phyloP scores from a whole-genome alignment of 441 rosid genomes.

The Capsella rubella region DNA sequence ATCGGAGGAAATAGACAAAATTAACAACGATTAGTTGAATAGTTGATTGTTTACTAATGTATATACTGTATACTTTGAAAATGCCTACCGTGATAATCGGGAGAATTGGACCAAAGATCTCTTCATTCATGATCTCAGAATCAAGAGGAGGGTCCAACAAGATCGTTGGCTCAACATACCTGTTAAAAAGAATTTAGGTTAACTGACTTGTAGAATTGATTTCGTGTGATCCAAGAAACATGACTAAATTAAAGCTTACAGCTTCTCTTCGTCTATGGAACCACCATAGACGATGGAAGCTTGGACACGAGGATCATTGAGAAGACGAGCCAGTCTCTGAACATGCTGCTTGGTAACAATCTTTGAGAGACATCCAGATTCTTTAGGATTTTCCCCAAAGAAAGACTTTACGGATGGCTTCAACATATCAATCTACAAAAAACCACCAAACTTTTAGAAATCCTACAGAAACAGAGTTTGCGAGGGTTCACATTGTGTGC shows the following conservation, averaged over 20 bases:
- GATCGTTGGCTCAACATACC: constrained; percentile 86
- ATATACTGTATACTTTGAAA: background rate
- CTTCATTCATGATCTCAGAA: constrained; percentile 83
- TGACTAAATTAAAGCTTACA: constrained; percentile 47
- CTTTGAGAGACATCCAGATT: constrained; percentile 58
- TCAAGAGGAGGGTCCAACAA: constrained; percentile 89
- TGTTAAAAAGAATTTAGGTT: constrained; percentile 41
- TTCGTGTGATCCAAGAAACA: constrained; percentile 24
- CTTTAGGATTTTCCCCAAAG: constrained; percentile 65
- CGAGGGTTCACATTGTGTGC: background rate
- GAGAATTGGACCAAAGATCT: constrained; percentile 92
- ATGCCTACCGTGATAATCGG: constrained; percentile 77
- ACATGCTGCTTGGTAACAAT: constrained; percentile 62
- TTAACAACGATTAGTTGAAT: background rate
- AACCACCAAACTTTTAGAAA: constrained; percentile 24
- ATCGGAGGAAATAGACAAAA: constrained; percentile 3
- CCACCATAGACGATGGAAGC: constrained; percentile 75
- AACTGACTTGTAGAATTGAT: background rate
- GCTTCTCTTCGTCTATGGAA: constrained; percentile 59
- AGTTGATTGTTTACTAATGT: background rate
- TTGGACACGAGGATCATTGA: constrained; percentile 66
- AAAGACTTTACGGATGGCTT: constrained; percentile 55
- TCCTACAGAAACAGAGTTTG: background rate
- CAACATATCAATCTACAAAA: constrained; percentile 65
- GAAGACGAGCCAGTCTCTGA: constrained; percentile 57